phyloP scores from a whole-genome alignment of 139 green algal species.

The Micractinium sp. region DNA sequence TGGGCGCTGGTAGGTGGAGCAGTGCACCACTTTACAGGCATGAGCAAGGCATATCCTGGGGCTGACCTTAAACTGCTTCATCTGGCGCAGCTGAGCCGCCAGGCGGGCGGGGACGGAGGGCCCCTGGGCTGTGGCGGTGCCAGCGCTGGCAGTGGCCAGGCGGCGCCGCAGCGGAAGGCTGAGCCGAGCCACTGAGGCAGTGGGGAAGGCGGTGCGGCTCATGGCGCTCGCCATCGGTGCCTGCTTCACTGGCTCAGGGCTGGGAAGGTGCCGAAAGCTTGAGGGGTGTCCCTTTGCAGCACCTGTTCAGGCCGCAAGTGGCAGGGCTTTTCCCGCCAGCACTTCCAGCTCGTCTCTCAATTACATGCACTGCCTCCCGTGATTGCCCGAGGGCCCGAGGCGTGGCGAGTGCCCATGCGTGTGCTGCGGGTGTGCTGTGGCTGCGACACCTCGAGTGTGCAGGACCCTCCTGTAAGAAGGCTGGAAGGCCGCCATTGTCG shows the following conservation, averaged over 20 bases:
- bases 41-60: background rate
- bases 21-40: background rate
- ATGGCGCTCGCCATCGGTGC: background rate
- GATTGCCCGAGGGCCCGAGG: no score
- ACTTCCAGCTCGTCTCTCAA: no score
- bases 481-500: no score
- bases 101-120: background rate
- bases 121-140: background rate
- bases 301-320: no score
- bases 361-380: no score
- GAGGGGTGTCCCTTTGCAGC: no score
- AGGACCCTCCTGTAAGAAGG: no score
- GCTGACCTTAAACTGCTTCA: constrained; percentile 21
- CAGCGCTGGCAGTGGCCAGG: background rate
- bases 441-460: no score
- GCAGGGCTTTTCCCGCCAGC: no score
- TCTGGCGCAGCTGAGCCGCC: background rate
- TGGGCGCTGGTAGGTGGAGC: background rate
- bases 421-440: no score
- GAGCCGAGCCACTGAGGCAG: background rate
- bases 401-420: no score
- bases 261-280: background rate
- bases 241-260: background rate
- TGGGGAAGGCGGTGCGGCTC: background rate
- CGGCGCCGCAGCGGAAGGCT: background rate